phyloP scores from a whole-genome alignment of 805 yeast species.

The Lipomyces yamanashiensis region DNA sequence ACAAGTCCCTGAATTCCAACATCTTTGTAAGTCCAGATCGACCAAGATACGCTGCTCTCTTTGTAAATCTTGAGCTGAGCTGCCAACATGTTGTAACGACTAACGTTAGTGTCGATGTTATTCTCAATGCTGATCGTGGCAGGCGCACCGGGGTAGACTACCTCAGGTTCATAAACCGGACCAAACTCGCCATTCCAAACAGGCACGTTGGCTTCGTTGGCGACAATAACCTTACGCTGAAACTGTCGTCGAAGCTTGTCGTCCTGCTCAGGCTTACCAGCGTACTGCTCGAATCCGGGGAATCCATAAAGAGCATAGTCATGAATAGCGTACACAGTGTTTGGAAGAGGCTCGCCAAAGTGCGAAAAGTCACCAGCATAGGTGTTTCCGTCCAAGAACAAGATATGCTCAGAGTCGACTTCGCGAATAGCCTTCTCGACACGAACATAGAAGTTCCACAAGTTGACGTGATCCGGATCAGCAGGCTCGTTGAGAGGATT shows the following conservation, averaged over 20 bases:
- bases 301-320: slow-evolving; percentile 56
- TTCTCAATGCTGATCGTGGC: slow-evolving; percentile 29
- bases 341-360: slow-evolving; percentile 51
- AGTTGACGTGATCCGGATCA: slow-evolving; percentile 50
- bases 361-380: slow-evolving; percentile 57
- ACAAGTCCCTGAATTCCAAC: slow-evolving; percentile 58
- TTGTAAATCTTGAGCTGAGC: slow-evolving; percentile 54
- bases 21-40: slow-evolving; percentile 60
- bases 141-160: slow-evolving; percentile 49
- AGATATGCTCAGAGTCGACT: slow-evolving; percentile 55
- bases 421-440: slow-evolving; percentile 50
- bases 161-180: slow-evolving; percentile 54
- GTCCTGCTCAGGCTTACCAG: slow-evolving; percentile 47
- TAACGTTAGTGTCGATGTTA: slow-evolving; percentile 49
- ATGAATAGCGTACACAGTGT: slow-evolving; percentile 56
- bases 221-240: slow-evolving; percentile 52
- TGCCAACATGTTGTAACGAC: slow-evolving; percentile 51
- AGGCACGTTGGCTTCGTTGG: slow-evolving; percentile 50
- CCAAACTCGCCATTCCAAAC: slow-evolving; percentile 63
- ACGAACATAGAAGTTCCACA: slow-evolving; percentile 49
- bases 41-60: slow-evolving; percentile 49
- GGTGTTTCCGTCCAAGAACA: slow-evolving; percentile 57
- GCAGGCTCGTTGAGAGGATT: slow-evolving; percentile 62
- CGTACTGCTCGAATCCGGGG: slow-evolving; percentile 47
- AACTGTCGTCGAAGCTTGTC: slow-evolving; percentile 49